A percentile compares a stretch with the other conserved stretches of the same genome.
Evolutionary conservation across 2,329 filamentous ascomycete species (phyloP).

Genomic region (Microsporum audouinii): DNA sequence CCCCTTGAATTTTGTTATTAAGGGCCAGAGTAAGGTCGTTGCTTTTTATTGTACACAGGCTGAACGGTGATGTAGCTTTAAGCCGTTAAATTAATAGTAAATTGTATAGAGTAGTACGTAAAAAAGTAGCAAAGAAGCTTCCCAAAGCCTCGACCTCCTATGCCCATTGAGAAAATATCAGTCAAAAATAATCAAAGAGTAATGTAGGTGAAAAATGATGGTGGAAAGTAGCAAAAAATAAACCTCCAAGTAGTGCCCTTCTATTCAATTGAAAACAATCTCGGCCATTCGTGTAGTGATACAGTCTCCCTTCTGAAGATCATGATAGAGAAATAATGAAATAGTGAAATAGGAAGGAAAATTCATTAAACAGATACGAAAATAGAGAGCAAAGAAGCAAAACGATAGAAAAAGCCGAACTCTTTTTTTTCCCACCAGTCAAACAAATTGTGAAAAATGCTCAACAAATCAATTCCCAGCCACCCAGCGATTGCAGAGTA

Average conservation of each 20-base stretch:
- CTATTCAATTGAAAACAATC: background rate
- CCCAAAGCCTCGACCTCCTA: background rate
- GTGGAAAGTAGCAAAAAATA: background rate
- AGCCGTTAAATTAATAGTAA: background rate
- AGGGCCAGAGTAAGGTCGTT: background rate
- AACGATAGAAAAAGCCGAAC: background rate
- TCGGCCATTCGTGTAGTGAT: constrained; percentile 3
- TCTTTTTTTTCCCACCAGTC: background rate
- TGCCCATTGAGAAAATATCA: background rate
- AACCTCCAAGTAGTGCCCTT: background rate
- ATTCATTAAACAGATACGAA: background rate
- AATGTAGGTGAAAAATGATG: background rate
- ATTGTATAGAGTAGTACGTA: background rate
- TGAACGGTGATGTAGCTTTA: background rate
- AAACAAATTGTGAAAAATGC: constrained; percentile 3
- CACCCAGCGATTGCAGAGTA: background rate
- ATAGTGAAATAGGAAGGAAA: background rate
- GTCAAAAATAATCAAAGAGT: background rate
- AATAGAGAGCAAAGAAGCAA: background rate
- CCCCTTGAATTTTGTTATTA: background rate
- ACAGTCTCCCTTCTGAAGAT: constrained; percentile 2
- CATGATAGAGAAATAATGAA: background rate
- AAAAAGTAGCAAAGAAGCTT: background rate
- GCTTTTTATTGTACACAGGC: no score
- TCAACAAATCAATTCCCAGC: constrained; percentile 3